These are phyloP conservation scores for Talaromyces rugulosus DNA, from an alignment of 2,329 filamentous ascomycete genomes.

Conservation along the genomic window DNA sequence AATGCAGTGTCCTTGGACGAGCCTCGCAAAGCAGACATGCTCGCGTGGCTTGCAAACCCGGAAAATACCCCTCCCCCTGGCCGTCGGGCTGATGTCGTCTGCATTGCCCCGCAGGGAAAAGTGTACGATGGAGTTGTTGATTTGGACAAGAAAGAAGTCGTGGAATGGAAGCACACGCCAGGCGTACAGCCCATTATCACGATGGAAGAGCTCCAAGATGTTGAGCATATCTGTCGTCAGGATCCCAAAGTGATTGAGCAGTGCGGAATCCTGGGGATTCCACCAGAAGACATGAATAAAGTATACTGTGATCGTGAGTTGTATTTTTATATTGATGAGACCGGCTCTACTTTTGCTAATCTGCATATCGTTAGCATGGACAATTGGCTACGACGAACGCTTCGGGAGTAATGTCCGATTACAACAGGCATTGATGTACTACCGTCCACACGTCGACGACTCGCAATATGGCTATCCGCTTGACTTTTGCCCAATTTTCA, in stretches of 20 bases:
- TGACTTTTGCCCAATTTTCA: conserved; percentile 91
- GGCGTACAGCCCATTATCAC: conserved; percentile 86
- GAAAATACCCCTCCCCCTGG: conserved; percentile 58
- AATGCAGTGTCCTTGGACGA: conserved; percentile 83
- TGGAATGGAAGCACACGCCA: conserved; percentile 69
- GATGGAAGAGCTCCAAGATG: conserved; percentile 80
- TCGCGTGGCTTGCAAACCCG: conserved; percentile 68
- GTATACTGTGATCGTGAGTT: conserved; percentile 81
- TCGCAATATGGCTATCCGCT: conserved; percentile 88
- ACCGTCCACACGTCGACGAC: conserved; percentile 77
- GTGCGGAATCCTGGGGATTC: conserved; percentile 76
- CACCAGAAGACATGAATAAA: conserved; percentile 82
- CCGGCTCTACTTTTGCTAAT: neutral
- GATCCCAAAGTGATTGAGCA: conserved; percentile 88
- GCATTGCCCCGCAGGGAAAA: conserved; percentile 71
- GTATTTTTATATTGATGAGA: neutral
- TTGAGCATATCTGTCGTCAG: conserved; percentile 70
- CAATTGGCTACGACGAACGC: conserved; percentile 88
- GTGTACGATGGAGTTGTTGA: conserved; percentile 81
- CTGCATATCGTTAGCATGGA: conserved; percentile 62
- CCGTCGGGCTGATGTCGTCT: conserved; percentile 76
- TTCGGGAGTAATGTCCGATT: conserved; percentile 74
- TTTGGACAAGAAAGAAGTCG: conserved; percentile 61
- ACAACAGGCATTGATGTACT: conserved; percentile 95
- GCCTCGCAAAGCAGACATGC: conserved; percentile 80